These are phyloP conservation scores for Schrenkiella parvula DNA, from an alignment of 345 rosid species.

Conservation along the genomic window DNA sequence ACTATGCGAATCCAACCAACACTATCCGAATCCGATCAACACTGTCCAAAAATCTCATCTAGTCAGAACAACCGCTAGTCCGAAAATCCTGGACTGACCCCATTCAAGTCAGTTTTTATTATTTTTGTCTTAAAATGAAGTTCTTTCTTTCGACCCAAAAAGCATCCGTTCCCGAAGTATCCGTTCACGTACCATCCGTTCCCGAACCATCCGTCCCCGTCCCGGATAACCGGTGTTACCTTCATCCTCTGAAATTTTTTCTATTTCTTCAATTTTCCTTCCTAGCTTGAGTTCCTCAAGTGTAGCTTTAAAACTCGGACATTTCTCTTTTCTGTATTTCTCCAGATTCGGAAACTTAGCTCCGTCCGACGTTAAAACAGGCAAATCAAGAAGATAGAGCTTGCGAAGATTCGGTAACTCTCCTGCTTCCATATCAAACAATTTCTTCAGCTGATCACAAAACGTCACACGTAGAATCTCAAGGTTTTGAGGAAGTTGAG, in stretches of 20 bases:
- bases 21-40: too few species aligned
- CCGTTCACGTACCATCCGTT: too few species aligned
- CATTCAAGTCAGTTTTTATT: too few species aligned
- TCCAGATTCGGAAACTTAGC: not conserved
- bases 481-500: conserved; percentile 7
- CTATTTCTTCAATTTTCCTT: not conserved
- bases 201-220: too few species aligned
- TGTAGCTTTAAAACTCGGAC: conserved; percentile 5
- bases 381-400: conserved; percentile 39
- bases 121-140: too few species aligned
- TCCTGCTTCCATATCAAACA: conserved; percentile 5
- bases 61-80: too few species aligned
- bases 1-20: too few species aligned
- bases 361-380: conserved; percentile 29
- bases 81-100: too few species aligned
- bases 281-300: not conserved
- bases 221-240: too few species aligned
- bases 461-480: conserved; percentile 25
- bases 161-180: too few species aligned
- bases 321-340: not conserved
- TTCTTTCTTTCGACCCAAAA: too few species aligned
- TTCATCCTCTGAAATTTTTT: not conserved
- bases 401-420: conserved; percentile 25
- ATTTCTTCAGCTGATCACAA: conserved; percentile 30
- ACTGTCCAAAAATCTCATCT: too few species aligned